These are phyloP conservation scores for Periconia sp. DNA, from an alignment of 2,329 filamentous ascomycete species.

Conservation along the genomic window DNA sequence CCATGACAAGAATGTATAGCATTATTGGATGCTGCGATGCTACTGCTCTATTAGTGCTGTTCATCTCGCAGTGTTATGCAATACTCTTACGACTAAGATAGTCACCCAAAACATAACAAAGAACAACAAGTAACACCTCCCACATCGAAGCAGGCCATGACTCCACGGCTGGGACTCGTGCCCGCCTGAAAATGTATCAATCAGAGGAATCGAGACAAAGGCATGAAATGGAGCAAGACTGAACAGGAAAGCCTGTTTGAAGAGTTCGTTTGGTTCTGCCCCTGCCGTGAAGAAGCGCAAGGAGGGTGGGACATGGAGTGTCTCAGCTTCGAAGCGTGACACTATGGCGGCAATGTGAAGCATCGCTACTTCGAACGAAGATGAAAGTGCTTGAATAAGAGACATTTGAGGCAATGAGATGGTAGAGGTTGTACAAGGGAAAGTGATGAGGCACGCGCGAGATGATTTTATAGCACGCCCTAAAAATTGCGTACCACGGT, in stretches of 20 bases:
- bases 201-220: constrained; percentile 5
- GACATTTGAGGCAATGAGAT: background rate
- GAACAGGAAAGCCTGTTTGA: constrained; percentile 4
- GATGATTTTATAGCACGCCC: no score
- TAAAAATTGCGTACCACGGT: no score
- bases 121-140: background rate
- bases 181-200: background rate
- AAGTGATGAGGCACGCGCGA: no score
- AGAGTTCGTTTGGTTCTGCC: constrained; percentile 5
- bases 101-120: no score
- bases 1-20: no score
- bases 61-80: no score
- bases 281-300: constrained; percentile 12
- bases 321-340: constrained; percentile 9
- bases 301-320: constrained; percentile 7
- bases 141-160: background rate
- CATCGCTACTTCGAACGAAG: background rate
- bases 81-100: no score
- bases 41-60: no score
- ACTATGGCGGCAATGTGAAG: constrained; percentile 3
- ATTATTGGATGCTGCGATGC: no score
- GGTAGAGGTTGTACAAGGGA: no score
- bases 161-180: background rate
- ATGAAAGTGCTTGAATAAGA: background rate
- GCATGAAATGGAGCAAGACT: constrained; percentile 2